These are phyloP conservation scores for Roridomyces roridus DNA, from an alignment of 768 basidiomycete species.

Conservation along the genomic window DNA sequence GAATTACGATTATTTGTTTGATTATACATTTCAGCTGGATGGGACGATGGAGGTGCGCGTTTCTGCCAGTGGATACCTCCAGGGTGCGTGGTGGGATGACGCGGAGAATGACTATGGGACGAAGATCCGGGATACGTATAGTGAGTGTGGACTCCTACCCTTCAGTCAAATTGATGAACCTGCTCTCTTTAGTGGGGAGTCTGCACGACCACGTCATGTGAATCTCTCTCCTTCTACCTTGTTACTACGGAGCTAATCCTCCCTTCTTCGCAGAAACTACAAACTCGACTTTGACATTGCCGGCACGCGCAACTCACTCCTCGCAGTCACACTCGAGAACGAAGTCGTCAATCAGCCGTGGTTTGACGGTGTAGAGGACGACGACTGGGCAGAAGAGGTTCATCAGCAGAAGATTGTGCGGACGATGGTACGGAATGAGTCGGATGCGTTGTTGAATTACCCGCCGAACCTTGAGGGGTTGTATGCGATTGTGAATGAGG, in stretches of 20 bases:
- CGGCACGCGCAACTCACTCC: constrained; percentile 62
- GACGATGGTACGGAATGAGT: constrained; percentile 56
- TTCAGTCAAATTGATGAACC: not conserved
- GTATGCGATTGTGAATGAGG: constrained; percentile 62
- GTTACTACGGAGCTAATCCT: not conserved
- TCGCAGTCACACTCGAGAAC: constrained; percentile 54
- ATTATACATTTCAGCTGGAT: constrained; percentile 70
- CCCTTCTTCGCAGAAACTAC: constrained; percentile 8
- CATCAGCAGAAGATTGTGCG: constrained; percentile 59
- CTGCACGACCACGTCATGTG: constrained; percentile 70
- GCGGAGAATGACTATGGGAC: constrained; percentile 58
- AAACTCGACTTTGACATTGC: constrained; percentile 71
- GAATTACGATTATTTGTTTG: constrained; percentile 64
- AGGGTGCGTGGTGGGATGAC: constrained; percentile 64
- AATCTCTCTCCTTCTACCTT: not conserved
- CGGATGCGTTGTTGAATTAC: constrained; percentile 56
- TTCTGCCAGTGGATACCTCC: constrained; percentile 73
- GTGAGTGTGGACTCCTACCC: constrained; percentile 37
- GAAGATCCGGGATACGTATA: constrained; percentile 60
- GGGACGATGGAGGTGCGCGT: constrained; percentile 72
- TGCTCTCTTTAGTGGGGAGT: constrained; percentile 55
- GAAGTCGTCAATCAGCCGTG: constrained; percentile 59
- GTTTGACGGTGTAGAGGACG: constrained; percentile 44
- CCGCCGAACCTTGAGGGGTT: constrained; percentile 62
- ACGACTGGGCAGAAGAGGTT: constrained; percentile 63